Conservation (phyloP, 352 stramenopile species). For the Pythium sukuiense region DNA sequence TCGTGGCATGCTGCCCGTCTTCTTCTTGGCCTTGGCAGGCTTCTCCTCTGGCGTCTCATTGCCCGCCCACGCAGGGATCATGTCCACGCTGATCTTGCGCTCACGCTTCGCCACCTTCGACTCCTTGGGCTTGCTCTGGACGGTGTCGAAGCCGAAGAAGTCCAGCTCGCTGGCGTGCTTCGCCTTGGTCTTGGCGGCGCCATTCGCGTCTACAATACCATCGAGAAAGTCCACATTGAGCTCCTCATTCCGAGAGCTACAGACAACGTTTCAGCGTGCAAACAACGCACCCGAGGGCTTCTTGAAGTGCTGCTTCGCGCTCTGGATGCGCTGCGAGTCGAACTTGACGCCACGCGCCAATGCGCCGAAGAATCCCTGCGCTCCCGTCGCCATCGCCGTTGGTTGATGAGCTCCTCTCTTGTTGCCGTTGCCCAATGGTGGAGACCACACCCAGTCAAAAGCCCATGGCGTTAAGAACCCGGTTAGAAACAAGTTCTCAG, state of each 20-base stretch:
- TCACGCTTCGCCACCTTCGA: conserved; percentile 26
- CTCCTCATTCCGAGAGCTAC: conserved; percentile 5
- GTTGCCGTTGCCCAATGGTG: not conserved
- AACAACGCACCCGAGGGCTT: conserved; percentile 31
- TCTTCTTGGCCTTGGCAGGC: conserved; percentile 41
- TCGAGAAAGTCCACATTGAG: conserved; percentile 12
- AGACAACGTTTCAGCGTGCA: conserved; percentile 12
- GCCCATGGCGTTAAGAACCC: conserved; percentile 10
- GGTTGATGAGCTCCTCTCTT: not conserved
- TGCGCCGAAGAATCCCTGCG: conserved; percentile 61
- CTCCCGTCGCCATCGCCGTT: conserved; percentile 40
- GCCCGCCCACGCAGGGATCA: conserved; percentile 67
- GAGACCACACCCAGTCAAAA: conserved; percentile 15
- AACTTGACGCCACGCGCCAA: conserved; percentile 75
- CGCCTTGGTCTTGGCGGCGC: conserved; percentile 28
- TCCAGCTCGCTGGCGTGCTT: conserved; percentile 56
- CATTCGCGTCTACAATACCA: conserved; percentile 7
- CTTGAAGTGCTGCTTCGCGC: conserved; percentile 66
- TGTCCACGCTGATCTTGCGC: conserved; percentile 71
- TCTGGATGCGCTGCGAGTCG: conserved; percentile 51
- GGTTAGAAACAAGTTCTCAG: not conserved
- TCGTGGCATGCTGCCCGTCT: conserved; percentile 62
- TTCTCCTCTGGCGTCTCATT: conserved; percentile 24
- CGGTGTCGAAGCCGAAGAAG: conserved; percentile 77
- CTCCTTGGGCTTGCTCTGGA: conserved; percentile 8